Evolutionary conservation across 176 grass and related monocot genomes (phyloP).

Genomic region (Luzula sylvatica): DNA sequence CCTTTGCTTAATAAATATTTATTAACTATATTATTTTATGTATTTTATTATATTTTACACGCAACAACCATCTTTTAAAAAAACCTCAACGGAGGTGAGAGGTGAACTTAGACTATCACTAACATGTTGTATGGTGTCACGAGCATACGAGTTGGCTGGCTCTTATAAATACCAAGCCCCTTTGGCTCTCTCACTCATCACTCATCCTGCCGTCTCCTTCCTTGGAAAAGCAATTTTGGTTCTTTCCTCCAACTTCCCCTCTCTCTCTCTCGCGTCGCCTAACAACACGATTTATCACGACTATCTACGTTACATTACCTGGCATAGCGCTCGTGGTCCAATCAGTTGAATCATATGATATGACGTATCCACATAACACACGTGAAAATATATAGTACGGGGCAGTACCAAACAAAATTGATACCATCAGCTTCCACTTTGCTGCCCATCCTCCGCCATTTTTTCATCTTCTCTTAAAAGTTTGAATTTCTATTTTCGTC

Average conservation of each 20-base stretch:
- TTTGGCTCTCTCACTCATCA: no score
- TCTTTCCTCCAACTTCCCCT: background rate
- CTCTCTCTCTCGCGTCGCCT: background rate
- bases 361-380: background rate
- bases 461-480: background rate
- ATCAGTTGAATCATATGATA: background rate
- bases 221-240: conserved; percentile 12
- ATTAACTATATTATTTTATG: no score
- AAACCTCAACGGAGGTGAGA: no score
- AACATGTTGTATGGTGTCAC: no score
- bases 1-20: no score
- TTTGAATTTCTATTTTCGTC: background rate
- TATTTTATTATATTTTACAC: no score
- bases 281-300: background rate
- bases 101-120: no score
- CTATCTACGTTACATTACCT: background rate
- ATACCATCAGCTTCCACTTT: background rate
- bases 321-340: background rate
- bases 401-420: conserved; percentile 1
- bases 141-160: no score
- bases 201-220: background rate
- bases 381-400: background rate
- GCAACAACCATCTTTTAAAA: background rate
- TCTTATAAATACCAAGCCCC: background rate
- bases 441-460: background rate